These are phyloP conservation scores for Malassezia arunalokei DNA, from an alignment of 1,284 basidiomycete species.

Conservation along the genomic window DNA sequence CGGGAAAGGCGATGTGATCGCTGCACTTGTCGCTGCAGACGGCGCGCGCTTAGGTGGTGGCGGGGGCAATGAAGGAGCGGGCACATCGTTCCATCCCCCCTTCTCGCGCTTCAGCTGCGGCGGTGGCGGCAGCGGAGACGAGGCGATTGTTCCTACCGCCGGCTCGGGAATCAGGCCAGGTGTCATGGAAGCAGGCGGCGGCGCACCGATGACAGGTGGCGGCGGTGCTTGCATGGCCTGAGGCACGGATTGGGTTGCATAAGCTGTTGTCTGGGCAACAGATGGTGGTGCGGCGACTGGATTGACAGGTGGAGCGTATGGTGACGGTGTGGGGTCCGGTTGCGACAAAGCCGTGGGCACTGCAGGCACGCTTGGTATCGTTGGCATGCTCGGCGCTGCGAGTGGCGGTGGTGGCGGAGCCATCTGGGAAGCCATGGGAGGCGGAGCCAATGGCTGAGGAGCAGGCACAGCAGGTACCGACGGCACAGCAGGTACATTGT, in stretches of 20 bases:
- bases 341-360: slow-evolving; percentile 6
- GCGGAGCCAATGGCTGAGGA: slow-evolving; percentile 20
- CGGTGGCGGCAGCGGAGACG: slow-evolving; percentile 23
- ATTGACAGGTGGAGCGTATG: slow-evolving; percentile 3
- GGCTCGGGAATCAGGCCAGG: slow-evolving; percentile 18
- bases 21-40: slow-evolving; percentile 18
- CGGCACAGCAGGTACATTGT: slow-evolving; percentile 16
- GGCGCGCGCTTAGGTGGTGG: slow-evolving; percentile 42
- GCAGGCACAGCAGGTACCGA: slow-evolving; percentile 18
- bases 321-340: slow-evolving; percentile 4
- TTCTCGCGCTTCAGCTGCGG: slow-evolving; percentile 54
- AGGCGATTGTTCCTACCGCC: slow-evolving; percentile 8
- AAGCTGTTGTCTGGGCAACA: slow-evolving; percentile 22
- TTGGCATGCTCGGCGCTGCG: not conserved
- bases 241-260: slow-evolving; percentile 22
- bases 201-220: slow-evolving; percentile 33
- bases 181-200: slow-evolving; percentile 47
- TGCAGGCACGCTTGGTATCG: slow-evolving; percentile 3
- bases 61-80: slow-evolving; percentile 44
- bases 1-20: slow-evolving; percentile 78
- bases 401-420: not conserved
- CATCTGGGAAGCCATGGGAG: not conserved
- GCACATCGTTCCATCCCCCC: slow-evolving; percentile 86
- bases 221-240: slow-evolving; percentile 45
- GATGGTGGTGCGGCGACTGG: slow-evolving; percentile 27